phyloP scores from a whole-genome alignment of 768 basidiomycete genomes.

The Lactarius sanguifluus region DNA sequence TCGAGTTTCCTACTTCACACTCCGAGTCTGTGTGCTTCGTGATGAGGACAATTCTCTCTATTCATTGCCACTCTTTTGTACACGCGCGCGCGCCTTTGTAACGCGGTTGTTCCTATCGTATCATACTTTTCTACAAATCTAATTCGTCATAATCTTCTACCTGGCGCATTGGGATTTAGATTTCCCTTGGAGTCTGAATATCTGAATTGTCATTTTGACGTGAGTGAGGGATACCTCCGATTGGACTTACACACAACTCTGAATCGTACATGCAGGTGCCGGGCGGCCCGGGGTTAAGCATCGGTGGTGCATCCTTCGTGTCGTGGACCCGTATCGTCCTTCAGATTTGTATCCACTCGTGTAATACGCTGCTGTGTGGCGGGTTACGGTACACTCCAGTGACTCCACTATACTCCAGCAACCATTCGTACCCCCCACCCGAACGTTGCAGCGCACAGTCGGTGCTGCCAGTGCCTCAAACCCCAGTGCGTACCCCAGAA shows the following conservation, averaged over 20 bases:
- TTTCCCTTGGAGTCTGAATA: not conserved
- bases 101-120: slow-evolving; percentile 5
- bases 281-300: no score
- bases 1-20: not conserved
- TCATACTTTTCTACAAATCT: not conserved
- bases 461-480: not conserved
- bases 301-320: no score
- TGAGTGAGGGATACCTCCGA: no score
- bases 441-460: not conserved
- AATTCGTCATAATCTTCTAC: not conserved
- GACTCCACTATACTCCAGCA: slow-evolving; percentile 21
- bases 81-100: not conserved
- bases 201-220: no score
- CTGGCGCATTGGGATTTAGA: not conserved
- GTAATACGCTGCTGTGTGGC: no score
- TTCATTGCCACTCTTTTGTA: slow-evolving; percentile 22
- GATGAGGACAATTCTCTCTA: slow-evolving; percentile 18
- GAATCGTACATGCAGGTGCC: no score
- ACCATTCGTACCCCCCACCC: slow-evolving; percentile 19
- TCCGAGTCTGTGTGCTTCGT: not conserved
- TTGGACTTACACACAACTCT: no score
- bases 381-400: not conserved
- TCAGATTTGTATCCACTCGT: no score
- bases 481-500: slow-evolving; percentile 18
- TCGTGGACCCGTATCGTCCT: no score